phyloP scores from a whole-genome alignment of 2,329 filamentous ascomycete species.

The Penicillium hesseltinei region DNA sequence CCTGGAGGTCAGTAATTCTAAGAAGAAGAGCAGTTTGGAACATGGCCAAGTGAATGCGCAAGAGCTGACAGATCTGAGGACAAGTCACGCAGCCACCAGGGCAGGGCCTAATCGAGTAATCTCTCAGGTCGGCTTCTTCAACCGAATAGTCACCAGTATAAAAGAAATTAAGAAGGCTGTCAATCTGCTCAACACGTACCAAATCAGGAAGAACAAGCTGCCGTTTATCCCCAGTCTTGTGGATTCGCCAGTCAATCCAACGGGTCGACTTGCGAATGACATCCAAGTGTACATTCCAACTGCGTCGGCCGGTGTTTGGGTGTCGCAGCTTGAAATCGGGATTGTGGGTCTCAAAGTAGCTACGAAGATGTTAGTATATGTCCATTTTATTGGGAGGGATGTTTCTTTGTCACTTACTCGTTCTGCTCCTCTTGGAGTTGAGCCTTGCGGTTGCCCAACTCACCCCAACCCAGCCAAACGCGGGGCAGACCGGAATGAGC shows the following conservation, averaged over 20 bases:
- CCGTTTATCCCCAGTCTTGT: background rate
- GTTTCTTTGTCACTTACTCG: background rate
- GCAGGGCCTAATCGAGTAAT: background rate
- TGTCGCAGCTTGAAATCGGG: constrained; percentile 1
- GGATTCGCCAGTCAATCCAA: constrained; percentile 4
- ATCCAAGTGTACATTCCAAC: constrained; percentile 1
- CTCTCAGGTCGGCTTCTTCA: background rate
- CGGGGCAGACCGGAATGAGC: background rate
- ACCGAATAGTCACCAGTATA: constrained; percentile 17
- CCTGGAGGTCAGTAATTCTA: constrained; percentile 13
- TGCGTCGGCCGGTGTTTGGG: background rate
- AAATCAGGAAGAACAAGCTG: background rate
- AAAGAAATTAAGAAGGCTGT: constrained; percentile 11
- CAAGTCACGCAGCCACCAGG: constrained; percentile 7
- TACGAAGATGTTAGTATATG: background rate
- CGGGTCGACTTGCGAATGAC: background rate
- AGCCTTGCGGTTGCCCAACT: constrained; percentile 3
- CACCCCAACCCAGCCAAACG: constrained; percentile 5
- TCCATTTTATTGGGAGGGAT: background rate
- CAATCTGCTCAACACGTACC: background rate
- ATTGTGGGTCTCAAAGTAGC: background rate
- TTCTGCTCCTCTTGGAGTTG: background rate
- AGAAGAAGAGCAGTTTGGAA: constrained; percentile 13
- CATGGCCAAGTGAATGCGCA: constrained; percentile 12
- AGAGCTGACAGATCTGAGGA: constrained; percentile 6